Percentiles rank a stretch among this genome's conserved stretches.
Evolutionary conservation across 2,329 filamentous ascomycete species (phyloP).

Genomic region (Trichoderma citrinoviride): DNA sequence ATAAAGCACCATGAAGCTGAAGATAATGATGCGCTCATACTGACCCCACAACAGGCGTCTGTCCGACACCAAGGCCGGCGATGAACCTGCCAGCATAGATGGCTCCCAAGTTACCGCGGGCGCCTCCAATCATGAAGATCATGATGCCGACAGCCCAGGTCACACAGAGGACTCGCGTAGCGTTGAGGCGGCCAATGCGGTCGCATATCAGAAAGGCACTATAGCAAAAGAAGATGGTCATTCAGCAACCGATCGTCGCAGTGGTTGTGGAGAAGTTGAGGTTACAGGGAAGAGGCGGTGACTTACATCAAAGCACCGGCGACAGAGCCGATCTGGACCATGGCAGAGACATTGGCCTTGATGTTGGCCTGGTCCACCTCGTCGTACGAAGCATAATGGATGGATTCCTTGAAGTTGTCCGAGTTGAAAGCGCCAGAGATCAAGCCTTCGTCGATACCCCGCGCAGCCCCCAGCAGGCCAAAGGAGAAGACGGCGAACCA

Average conservation of each 20-base stretch:
- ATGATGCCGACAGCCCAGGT: slow-evolving; percentile 58
- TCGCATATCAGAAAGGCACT: slow-evolving; percentile 60
- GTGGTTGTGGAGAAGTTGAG: slow-evolving; percentile 1
- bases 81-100: slow-evolving; percentile 67
- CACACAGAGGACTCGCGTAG: slow-evolving; percentile 55
- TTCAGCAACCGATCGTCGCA: slow-evolving; percentile 8
- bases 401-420: slow-evolving; percentile 59
- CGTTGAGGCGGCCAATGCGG: slow-evolving; percentile 61
- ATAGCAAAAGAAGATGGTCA: background rate
- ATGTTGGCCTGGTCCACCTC: slow-evolving; percentile 60
- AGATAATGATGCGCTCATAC: slow-evolving; percentile 10
- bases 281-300: background rate
- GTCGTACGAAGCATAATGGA: slow-evolving; percentile 55
- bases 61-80: slow-evolving; percentile 63
- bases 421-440: slow-evolving; percentile 70
- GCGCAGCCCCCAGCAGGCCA: slow-evolving; percentile 71
- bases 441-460: slow-evolving; percentile 77
- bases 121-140: slow-evolving; percentile 54
- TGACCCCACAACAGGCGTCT: slow-evolving; percentile 62
- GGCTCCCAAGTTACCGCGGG: slow-evolving; percentile 51
- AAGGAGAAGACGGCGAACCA: slow-evolving; percentile 76
- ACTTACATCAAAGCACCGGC: slow-evolving; percentile 60
- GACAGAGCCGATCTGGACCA: slow-evolving; percentile 78
- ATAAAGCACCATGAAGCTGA: background rate
- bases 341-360: slow-evolving; percentile 73